A percentile compares a stretch with the other conserved stretches of the same genome.
Conservation (phyloP, 1,284 basidiomycete species). For the Apiotrichum brassicae region DNA sequence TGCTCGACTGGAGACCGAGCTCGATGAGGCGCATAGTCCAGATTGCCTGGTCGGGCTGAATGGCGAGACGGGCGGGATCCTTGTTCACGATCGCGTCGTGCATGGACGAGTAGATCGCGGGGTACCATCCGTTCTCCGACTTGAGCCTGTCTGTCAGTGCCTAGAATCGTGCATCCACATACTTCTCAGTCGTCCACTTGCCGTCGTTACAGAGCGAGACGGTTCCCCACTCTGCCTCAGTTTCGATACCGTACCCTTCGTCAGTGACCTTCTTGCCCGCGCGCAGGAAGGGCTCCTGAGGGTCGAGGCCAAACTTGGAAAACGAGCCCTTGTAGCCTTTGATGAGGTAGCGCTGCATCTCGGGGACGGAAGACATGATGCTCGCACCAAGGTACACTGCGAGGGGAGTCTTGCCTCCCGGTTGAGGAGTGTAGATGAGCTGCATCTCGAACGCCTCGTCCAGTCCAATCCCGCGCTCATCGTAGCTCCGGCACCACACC, state of each 20-base stretch:
- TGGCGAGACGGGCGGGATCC: constrained; percentile 18
- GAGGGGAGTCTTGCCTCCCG: constrained; percentile 51
- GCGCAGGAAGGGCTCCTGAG: constrained; percentile 60
- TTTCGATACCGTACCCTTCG: constrained; percentile 21
- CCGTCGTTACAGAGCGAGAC: constrained; percentile 8
- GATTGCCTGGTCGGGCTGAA: constrained; percentile 27
- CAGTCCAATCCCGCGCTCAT: constrained; percentile 35
- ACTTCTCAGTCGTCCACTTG: constrained; percentile 5
- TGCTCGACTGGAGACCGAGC: constrained; percentile 26
- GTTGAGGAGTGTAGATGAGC: constrained; percentile 57
- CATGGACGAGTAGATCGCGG: constrained; percentile 25
- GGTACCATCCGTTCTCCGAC: constrained; percentile 20
- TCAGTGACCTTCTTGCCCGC: constrained; percentile 17
- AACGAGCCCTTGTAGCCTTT: constrained; percentile 62
- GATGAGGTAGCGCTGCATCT: constrained; percentile 60
- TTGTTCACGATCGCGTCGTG: constrained; percentile 21
- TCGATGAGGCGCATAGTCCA: constrained; percentile 27
- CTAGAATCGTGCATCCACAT: neutral
- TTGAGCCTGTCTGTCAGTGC: constrained; percentile 1
- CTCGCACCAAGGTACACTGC: constrained; percentile 63
- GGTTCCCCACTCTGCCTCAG: constrained; percentile 18
- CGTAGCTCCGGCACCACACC: constrained; percentile 48
- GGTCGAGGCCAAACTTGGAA: constrained; percentile 68
- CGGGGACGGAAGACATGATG: constrained; percentile 57
- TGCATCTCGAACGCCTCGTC: constrained; percentile 55